Percentiles rank a stretch among this genome's conserved stretches.
Conservation (phyloP, 805 yeast species). For the Candida rishiriensis region DNA sequence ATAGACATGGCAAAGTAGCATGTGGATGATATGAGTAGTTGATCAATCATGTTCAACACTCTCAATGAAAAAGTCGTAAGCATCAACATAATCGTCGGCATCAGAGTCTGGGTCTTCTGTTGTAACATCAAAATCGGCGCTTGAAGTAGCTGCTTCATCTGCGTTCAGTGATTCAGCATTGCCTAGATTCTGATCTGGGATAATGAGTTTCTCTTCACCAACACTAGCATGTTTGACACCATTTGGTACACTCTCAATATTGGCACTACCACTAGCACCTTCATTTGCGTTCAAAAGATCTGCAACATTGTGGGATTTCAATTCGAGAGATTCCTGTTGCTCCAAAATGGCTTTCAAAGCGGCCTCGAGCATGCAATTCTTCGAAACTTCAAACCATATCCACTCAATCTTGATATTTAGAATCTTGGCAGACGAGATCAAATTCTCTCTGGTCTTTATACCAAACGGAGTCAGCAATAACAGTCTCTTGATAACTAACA, state of each 20-base stretch:
- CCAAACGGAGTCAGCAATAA: conserved; percentile 51
- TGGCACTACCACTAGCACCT: too few species aligned
- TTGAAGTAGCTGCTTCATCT: too few species aligned
- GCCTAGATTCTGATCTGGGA: too few species aligned
- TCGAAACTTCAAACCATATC: conserved; percentile 50
- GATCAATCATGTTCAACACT: not conserved
- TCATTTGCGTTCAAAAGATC: too few species aligned
- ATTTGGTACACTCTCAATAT: too few species aligned
- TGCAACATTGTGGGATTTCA: too few species aligned
- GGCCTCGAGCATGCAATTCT: conserved; percentile 26
- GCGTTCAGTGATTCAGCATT: too few species aligned
- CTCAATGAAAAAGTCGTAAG: conserved; percentile 15
- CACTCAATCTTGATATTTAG: conserved; percentile 52
- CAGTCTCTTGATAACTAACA: conserved; percentile 35
- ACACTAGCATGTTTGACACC: not conserved
- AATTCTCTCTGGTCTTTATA: conserved; percentile 45
- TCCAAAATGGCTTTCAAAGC: conserved; percentile 6
- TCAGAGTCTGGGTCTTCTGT: conserved; percentile 5
- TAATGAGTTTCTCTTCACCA: not conserved
- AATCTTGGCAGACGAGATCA: conserved; percentile 41
- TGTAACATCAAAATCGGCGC: too few species aligned
- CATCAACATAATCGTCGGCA: conserved; percentile 17
- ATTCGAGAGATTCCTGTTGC: too few species aligned
- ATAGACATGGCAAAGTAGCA: too few species aligned
- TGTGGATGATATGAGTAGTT: too few species aligned